Evolutionary conservation across 192 early-diverging fungal genomes (phyloP).

Genomic region (Rhizoclosmatium sp.): DNA sequence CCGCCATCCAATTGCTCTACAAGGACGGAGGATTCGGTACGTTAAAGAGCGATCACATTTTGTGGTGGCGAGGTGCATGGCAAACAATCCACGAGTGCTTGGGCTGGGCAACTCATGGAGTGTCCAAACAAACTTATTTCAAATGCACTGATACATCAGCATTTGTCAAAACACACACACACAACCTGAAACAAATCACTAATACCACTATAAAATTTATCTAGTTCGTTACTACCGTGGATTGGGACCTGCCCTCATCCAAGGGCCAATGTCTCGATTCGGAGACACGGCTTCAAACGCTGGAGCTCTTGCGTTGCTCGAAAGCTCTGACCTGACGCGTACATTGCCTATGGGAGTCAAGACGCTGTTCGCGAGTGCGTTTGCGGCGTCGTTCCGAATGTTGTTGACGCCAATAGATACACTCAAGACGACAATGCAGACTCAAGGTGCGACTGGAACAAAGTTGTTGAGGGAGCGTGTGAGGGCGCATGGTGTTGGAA

Average conservation of each 20-base stretch:
- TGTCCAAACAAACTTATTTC: no score
- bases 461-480: constrained; percentile 36
- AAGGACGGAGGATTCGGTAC: constrained; percentile 50
- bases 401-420: constrained; percentile 53
- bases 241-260: constrained; percentile 50
- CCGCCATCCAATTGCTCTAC: constrained; percentile 46
- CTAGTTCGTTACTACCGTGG: constrained; percentile 52
- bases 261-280: constrained; percentile 54
- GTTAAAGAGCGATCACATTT: no score
- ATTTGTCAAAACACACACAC: no score
- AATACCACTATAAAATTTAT: not conserved
- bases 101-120: no score
- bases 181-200: no score
- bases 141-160: no score
- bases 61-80: no score
- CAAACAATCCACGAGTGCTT: no score
- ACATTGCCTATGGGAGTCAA: constrained; percentile 46
- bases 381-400: constrained; percentile 54
- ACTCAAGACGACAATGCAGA: constrained; percentile 56
- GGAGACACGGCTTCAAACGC: constrained; percentile 58
- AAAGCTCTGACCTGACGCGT: constrained; percentile 32
- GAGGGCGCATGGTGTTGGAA: constrained; percentile 43
- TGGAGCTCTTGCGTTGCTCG: constrained; percentile 51
- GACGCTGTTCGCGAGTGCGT: constrained; percentile 40
- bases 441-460: constrained; percentile 41